Conservation (phyloP, 2,329 filamentous ascomycete species). For the Incumbomyces delicatus region DNA sequence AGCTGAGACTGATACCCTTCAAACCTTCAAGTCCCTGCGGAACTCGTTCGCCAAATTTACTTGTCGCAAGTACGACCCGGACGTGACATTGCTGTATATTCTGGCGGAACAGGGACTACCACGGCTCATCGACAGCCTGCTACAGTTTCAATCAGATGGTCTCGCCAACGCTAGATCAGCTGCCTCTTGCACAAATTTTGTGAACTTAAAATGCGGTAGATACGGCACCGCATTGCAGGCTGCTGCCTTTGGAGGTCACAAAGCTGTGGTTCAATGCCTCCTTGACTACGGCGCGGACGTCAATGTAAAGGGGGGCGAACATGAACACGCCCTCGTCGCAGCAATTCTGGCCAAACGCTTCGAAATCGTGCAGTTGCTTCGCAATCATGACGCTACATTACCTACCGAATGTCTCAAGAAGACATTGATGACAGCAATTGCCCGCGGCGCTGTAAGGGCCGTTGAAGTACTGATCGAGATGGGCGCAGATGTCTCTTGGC, state of each 20-base stretch:
- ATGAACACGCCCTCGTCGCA: neutral
- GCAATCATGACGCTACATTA: neutral
- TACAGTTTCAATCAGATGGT: no score
- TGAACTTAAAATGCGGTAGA: neutral
- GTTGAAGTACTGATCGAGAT: neutral
- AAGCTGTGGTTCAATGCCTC: neutral
- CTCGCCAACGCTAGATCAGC: no score
- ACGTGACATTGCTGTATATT: neutral
- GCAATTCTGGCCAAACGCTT: neutral
- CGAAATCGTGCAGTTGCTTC: neutral
- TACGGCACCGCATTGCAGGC: constrained; percentile 5
- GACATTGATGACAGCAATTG: neutral
- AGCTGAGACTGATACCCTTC: no score
- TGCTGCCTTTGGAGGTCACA: neutral
- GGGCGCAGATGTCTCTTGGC: neutral
- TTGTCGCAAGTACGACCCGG: neutral
- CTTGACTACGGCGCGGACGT: neutral
- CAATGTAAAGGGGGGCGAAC: neutral
- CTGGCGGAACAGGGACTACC: neutral
- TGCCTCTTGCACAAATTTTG: no score
- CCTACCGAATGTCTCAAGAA: neutral
- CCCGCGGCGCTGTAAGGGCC: neutral
- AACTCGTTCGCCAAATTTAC: neutral
- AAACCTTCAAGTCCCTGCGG: no score
- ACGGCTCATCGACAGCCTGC: neutral